Conservation (phyloP, 2,329 filamentous ascomycete genomes). For the Phyllosticta ampelicida region DNA sequence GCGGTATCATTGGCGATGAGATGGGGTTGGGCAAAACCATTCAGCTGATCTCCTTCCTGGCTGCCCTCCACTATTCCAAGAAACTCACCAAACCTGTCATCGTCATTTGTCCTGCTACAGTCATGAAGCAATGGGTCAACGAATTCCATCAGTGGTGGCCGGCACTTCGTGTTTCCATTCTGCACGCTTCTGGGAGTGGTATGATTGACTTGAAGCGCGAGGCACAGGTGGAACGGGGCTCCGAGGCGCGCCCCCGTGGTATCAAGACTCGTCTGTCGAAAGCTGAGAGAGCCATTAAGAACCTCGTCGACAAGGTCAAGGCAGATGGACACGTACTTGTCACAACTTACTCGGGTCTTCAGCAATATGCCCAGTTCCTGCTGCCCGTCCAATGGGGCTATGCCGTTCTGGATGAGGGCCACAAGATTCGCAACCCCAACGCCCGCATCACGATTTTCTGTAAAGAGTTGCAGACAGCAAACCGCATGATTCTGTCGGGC, state of each 20-base stretch:
- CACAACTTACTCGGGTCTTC: slow-evolving; percentile 91
- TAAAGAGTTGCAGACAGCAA: slow-evolving; percentile 83
- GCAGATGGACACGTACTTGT: slow-evolving; percentile 84
- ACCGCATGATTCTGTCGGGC: slow-evolving; percentile 86
- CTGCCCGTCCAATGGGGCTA: slow-evolving; percentile 84
- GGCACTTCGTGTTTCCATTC: slow-evolving; percentile 86
- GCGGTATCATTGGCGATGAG: slow-evolving; percentile 92
- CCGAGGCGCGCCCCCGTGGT: slow-evolving; percentile 30
- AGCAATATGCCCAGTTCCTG: slow-evolving; percentile 76
- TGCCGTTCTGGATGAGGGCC: slow-evolving; percentile 89
- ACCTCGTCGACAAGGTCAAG: slow-evolving; percentile 71
- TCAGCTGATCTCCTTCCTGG: slow-evolving; percentile 70
- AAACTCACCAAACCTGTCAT: slow-evolving; percentile 76
- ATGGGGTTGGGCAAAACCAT: slow-evolving; percentile 98
- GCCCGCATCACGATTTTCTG: slow-evolving; percentile 89
- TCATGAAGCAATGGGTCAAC: slow-evolving; percentile 95
- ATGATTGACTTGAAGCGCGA: slow-evolving; percentile 71
- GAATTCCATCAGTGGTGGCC: slow-evolving; percentile 99
- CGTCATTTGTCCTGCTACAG: slow-evolving; percentile 84
- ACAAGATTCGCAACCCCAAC: slow-evolving; percentile 96
- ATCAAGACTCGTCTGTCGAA: slow-evolving; percentile 32
- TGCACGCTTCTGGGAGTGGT: slow-evolving; percentile 91
- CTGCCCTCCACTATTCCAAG: slow-evolving; percentile 84
- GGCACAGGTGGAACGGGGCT: slow-evolving; percentile 49
- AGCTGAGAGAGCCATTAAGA: slow-evolving; percentile 59